Evolutionary conservation across 2,329 filamentous ascomycete species (phyloP).

Genomic region (Beauveria medogensis): DNA sequence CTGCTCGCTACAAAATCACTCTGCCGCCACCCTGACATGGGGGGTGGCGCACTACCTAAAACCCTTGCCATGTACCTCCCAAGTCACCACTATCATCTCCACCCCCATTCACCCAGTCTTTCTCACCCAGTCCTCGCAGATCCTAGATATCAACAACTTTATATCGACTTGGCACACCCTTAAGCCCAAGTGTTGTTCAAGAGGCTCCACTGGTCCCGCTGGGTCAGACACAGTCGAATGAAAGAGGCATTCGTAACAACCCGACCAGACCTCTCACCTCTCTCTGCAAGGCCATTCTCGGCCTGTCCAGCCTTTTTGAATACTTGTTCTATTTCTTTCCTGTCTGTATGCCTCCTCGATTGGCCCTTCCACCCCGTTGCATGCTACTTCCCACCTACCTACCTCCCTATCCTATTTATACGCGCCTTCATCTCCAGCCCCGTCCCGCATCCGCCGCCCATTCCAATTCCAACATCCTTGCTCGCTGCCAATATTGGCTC

Average conservation of each 20-base stretch:
- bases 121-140: slow-evolving; percentile 3
- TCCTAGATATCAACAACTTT: slow-evolving; percentile 19
- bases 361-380: neutral
- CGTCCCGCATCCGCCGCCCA: neutral
- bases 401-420: neutral
- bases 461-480: neutral
- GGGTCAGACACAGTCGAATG: slow-evolving; percentile 31
- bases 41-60: slow-evolving; percentile 24
- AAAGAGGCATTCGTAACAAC: slow-evolving; percentile 30
- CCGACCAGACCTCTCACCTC: neutral
- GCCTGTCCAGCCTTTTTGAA: neutral
- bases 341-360: neutral
- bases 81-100: slow-evolving; percentile 20
- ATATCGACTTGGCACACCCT: slow-evolving; percentile 25
- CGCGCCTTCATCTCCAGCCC: neutral
- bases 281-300: neutral
- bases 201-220: slow-evolving; percentile 29
- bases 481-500: neutral
- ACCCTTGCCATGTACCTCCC: slow-evolving; percentile 14
- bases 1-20: neutral
- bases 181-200: slow-evolving; percentile 24
- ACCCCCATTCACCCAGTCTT: neutral
- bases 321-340: neutral
- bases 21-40: slow-evolving; percentile 23
- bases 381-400: neutral